These are phyloP conservation scores for Vachellia pachyceras DNA, from an alignment of 306 rosid genomes.

Conservation along the genomic window DNA sequence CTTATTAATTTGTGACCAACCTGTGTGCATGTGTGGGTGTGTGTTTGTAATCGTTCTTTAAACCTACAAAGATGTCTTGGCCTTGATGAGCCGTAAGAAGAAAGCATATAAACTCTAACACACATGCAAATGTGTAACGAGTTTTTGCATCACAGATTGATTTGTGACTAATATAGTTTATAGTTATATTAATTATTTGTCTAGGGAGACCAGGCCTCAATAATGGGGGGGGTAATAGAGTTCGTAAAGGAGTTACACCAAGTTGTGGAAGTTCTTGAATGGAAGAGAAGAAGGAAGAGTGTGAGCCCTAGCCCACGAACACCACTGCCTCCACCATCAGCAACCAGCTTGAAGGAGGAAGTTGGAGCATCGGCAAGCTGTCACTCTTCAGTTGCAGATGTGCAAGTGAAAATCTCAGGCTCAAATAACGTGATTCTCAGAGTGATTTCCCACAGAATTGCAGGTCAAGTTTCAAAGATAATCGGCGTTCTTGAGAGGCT, in stretches of 20 bases:
- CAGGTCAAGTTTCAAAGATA: constrained; percentile 74
- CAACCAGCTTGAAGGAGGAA: constrained; percentile 46
- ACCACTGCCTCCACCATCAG: background rate
- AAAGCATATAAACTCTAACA: too few species aligned
- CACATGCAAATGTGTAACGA: too few species aligned
- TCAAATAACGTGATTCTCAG: constrained; percentile 73
- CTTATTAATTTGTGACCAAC: too few species aligned
- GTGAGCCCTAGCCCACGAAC: constrained; percentile 81
- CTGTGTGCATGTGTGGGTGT: too few species aligned
- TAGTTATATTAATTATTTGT: background rate
- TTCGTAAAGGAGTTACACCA: constrained; percentile 95
- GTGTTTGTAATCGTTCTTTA: too few species aligned
- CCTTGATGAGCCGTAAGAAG: too few species aligned
- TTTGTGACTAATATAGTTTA: too few species aligned
- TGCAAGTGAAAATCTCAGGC: constrained; percentile 91
- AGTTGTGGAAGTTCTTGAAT: constrained; percentile 81
- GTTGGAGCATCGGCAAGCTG: constrained; percentile 69
- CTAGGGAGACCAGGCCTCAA: constrained; percentile 96
- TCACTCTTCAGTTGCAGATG: constrained; percentile 87
- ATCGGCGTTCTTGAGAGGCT: constrained; percentile 72
- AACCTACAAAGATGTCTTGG: too few species aligned
- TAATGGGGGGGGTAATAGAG: constrained; percentile 92
- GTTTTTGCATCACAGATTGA: too few species aligned
- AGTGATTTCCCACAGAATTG: constrained; percentile 62
- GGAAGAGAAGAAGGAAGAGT: constrained; percentile 88